Percentiles rank a stretch among this genome's conserved stretches.
phyloP scores from a whole-genome alignment of 768 basidiomycete species.

The Coprinopsis strossmayeri region DNA sequence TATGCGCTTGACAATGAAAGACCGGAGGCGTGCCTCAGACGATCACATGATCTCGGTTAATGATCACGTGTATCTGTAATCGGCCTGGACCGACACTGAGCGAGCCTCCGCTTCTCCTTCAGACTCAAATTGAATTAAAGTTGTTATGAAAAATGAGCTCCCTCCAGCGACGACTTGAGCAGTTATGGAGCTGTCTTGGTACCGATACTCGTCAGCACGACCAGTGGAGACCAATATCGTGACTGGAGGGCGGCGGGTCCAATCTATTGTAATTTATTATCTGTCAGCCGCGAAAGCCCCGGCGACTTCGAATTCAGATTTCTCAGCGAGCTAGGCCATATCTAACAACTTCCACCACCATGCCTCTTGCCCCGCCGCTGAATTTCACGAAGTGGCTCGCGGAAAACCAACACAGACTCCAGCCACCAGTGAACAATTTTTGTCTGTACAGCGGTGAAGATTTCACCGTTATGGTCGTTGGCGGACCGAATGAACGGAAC shows the following conservation, averaged over 20 bases:
- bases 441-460: slow-evolving; percentile 79
- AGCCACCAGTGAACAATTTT: slow-evolving; percentile 92
- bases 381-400: slow-evolving; percentile 88
- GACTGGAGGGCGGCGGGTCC: no score
- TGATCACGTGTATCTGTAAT: neutral
- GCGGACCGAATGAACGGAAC: slow-evolving; percentile 90
- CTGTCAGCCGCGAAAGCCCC: neutral
- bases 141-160: no score
- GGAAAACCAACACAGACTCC: slow-evolving; percentile 71
- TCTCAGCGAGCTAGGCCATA: no score
- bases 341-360: slow-evolving; percentile 19
- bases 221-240: no score
- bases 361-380: slow-evolving; percentile 76
- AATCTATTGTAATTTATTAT: no score
- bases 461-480: slow-evolving; percentile 93
- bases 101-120: no score
- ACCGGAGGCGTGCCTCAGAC: neutral
- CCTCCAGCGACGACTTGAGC: no score
- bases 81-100: no score
- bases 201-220: no score
- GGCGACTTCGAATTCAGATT: neutral
- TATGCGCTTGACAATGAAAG: neutral
- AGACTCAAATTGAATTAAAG: no score
- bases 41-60: neutral
- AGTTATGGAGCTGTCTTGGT: no score